These are phyloP conservation scores for Colletotrichum godetiae DNA, from an alignment of 2,329 filamentous ascomycete species.

Conservation along the genomic window DNA sequence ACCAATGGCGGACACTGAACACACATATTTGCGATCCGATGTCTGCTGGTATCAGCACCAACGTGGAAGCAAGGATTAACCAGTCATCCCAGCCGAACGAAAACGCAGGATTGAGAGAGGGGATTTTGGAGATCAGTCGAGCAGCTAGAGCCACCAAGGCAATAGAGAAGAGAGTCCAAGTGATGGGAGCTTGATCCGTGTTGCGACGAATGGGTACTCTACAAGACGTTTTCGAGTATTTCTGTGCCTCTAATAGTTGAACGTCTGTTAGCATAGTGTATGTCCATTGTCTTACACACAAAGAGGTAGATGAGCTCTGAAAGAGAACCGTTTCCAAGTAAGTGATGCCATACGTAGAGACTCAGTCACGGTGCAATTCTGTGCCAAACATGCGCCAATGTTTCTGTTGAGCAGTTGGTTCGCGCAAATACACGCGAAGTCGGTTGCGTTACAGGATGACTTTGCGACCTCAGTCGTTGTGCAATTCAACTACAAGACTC, in stretches of 20 bases:
- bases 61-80: slow-evolving; percentile 7
- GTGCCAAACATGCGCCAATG: slow-evolving; percentile 7
- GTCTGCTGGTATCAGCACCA: background rate
- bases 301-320: background rate
- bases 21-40: slow-evolving; percentile 9
- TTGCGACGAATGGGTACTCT: slow-evolving; percentile 6
- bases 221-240: slow-evolving; percentile 12
- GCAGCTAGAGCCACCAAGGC: background rate
- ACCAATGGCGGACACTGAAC: background rate
- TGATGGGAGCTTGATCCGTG: slow-evolving; percentile 5
- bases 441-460: slow-evolving; percentile 12
- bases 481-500: background rate
- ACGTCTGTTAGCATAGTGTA: background rate
- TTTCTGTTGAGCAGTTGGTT: slow-evolving; percentile 7
- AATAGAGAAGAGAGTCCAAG: slow-evolving; percentile 11
- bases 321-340: background rate
- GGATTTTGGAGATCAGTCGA: background rate
- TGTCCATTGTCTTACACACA: background rate
- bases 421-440: slow-evolving; percentile 18
- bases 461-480: background rate
- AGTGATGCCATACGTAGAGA: slow-evolving; percentile 4
- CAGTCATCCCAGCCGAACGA: slow-evolving; percentile 12
- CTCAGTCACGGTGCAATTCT: slow-evolving; percentile 19
- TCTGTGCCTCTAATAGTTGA: slow-evolving; percentile 10
- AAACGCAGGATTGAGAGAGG: slow-evolving; percentile 10